A percentile compares a stretch with the other conserved stretches of the same genome.
Evolutionary conservation across 768 basidiomycete genomes (phyloP).

Genomic region (Boletellus ananiceps): DNA sequence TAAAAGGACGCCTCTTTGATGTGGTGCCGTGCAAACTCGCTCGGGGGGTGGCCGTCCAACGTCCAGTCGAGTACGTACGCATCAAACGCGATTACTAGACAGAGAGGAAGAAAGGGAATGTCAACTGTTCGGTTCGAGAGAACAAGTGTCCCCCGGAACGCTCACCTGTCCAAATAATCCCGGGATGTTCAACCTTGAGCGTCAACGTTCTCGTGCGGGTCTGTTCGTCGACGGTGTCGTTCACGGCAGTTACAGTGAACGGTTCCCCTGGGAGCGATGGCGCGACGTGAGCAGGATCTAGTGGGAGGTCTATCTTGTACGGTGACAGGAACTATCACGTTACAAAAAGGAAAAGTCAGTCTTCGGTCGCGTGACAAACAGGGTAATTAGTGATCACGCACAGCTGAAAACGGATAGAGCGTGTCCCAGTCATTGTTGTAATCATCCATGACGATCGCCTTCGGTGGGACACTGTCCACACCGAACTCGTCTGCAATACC

Average conservation of each 20-base stretch:
- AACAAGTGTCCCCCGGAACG: neutral
- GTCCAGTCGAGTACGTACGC: slow-evolving; percentile 87
- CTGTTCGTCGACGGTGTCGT: slow-evolving; percentile 49
- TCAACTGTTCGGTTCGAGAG: neutral
- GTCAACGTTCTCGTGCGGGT: slow-evolving; percentile 68
- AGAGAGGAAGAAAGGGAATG: neutral
- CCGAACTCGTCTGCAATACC: slow-evolving; percentile 62
- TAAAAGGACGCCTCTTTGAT: slow-evolving; percentile 91
- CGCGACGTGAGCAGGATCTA: slow-evolving; percentile 45
- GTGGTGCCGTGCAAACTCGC: slow-evolving; percentile 74
- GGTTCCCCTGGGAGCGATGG: slow-evolving; percentile 39
- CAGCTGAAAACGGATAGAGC: slow-evolving; percentile 75
- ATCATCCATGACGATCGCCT: slow-evolving; percentile 60
- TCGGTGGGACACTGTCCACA: slow-evolving; percentile 35
- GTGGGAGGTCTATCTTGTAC: slow-evolving; percentile 68
- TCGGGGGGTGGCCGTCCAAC: slow-evolving; percentile 72
- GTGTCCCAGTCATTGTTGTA: slow-evolving; percentile 87
- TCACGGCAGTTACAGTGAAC: slow-evolving; percentile 55
- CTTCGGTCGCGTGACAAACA: too few species aligned
- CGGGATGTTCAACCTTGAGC: slow-evolving; percentile 69
- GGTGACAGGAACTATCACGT: slow-evolving; percentile 68
- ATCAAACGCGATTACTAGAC: slow-evolving; percentile 78
- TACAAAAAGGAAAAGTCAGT: neutral
- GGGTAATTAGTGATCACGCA: slow-evolving; percentile 26
- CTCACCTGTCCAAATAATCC: slow-evolving; percentile 81